phyloP scores from a whole-genome alignment of 495 filamentous ascomycete genomes.

The Penicillium canariense region DNA sequence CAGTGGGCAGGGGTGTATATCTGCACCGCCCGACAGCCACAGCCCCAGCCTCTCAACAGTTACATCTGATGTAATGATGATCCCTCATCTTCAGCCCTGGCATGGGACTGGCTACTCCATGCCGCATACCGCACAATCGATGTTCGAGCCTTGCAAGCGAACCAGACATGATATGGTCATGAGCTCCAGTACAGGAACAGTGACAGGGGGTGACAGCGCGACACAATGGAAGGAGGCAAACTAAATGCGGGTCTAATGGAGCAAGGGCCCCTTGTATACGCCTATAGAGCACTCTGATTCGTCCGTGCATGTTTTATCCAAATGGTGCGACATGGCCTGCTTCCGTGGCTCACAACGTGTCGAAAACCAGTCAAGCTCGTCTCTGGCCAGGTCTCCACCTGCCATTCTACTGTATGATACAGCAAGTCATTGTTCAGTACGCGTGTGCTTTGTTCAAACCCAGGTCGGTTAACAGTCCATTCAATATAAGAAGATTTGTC shows the following conservation, averaged over 20 bases:
- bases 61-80: slow-evolving; percentile 32
- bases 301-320: slow-evolving; percentile 9
- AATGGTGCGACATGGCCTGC: slow-evolving; percentile 11
- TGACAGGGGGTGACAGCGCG: slow-evolving; percentile 14
- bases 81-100: background rate
- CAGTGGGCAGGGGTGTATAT: background rate
- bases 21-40: slow-evolving; percentile 14
- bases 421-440: background rate
- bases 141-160: slow-evolving; percentile 9
- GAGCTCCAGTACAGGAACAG: slow-evolving; percentile 5
- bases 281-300: slow-evolving; percentile 12
- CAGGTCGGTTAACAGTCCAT: background rate
- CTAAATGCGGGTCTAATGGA: slow-evolving; percentile 3
- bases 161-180: slow-evolving; percentile 1
- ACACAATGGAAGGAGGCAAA: slow-evolving; percentile 17
- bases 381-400: background rate
- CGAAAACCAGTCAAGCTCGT: slow-evolving; percentile 9
- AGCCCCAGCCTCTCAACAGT: background rate
- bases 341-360: slow-evolving; percentile 21
- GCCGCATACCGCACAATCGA: slow-evolving; percentile 6
- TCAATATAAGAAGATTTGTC: background rate
- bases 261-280: background rate
- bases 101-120: background rate
- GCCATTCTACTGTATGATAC: background rate
- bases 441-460: background rate